Evolutionary conservation across 306 rosid species (phyloP), one percentile per base, ranked within the genome.

Genomic region (Corylus americana): DNA sequence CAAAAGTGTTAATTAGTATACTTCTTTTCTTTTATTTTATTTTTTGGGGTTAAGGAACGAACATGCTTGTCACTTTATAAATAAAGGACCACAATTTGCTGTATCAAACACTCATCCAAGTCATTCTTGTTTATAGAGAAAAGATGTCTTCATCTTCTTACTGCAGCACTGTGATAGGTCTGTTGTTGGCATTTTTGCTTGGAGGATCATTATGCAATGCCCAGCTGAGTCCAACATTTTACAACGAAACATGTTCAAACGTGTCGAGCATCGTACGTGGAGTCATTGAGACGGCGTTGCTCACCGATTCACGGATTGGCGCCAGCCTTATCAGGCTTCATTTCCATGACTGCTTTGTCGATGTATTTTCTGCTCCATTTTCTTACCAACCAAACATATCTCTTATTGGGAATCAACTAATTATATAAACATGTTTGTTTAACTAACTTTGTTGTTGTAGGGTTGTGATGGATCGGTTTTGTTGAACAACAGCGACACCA

Each of bases 271-370:
- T 57, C 53, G 85, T 83, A 0, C 70, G 55, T 27, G 51, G 11
- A 20, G 74, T 86, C 74, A 67, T 88, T 54, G 0, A 48, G 1
- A 29, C 50, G 0, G 85, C 85, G 71, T 57, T 79, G 4, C n/a
- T 1, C 3, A 16, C 73, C 0, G 91, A 90, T 76, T 20, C 82
- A 1, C 79, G 88, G 1, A 85, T 87, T 6, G 82, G 76, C 22
- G 91, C 90, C 53, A 87, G 88, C 75, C 82, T 90, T 62, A 27
- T 77, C 2, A 82, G 93, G 77, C 90, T 90, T 84, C 87, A 84
- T 68, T 87, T 90, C 62, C 93, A 90, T 14, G 93, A 87, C 25
- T 90, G 93, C 81, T 90, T 90, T 18, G 93, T 90, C 54, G 83
- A 83, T 29, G 92, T 66, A 2, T 49, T 59, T 59, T 10, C 4